Evolutionary conservation across 2,329 filamentous ascomycete genomes (phyloP), one percentile per base, ranked within the genome.

Genomic region (Ceratocystis colombiana): DNA sequence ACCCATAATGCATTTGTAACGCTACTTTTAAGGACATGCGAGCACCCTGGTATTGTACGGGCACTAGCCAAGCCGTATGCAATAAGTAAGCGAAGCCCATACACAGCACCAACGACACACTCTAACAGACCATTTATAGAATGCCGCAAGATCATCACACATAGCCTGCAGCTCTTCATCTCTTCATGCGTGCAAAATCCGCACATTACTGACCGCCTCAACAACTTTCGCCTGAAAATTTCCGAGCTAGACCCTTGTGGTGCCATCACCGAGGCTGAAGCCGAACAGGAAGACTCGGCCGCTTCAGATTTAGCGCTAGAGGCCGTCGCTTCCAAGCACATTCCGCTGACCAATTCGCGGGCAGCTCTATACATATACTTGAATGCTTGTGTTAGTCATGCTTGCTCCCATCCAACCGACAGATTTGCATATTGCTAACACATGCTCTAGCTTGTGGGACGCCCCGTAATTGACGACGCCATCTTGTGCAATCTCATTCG

Each of bases 291-390:
- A 25, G 78, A 79, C 25, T 81, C 86, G 69, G 79, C 82, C 25
- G 77, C 57, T 3, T 44, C 50, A 12, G 50, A 48, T 6, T 77
- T 86, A 66, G 82, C 78, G 0, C 73, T 84, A 48, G 81, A 84
- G n/a, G 81, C 74, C 69, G 77, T 82, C 50, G 79, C 79, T 15
- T 74, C 84, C 10, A 73, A 80, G 30, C 89, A 95, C 62, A 76
- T 92, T 8, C 88, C 88, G 2, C 78, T 85, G 37, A 79, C 87
- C 61, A 90, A 89, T 70, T 89, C 90, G 2, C 83, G 90, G 73
- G 88, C 89, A 64, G 91, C 89, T 4, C 79, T 96, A 66, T 96
- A 94, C 72, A 80, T 96, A 5, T 94, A 93, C 73, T 78, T 96
- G 7, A 94, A 91, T 73, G 85, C 90, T 66, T 82, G 88, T 73